Base-by-base conservation (phyloP, 2,329 filamentous ascomycete genomes). In the Byssothecium circinans region DNA sequence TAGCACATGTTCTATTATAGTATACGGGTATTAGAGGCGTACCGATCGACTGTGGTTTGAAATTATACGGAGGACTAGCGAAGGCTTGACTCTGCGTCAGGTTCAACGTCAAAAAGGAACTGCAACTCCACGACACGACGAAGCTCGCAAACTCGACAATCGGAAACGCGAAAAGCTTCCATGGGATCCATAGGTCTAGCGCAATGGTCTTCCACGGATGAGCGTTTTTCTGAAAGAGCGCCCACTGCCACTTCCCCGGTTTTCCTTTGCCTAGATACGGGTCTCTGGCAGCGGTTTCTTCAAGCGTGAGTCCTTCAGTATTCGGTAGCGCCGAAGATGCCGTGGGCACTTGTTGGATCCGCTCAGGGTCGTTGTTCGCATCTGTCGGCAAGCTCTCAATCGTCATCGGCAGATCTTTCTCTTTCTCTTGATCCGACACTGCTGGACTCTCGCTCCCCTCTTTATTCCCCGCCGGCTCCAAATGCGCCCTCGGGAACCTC, bases 61-160 rank as follows among this genome's bases (percentile, higher is more conserved):
- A 79, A 53, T 78, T 77, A 64, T 84, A 84, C 0, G 81, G 81
- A 1, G 80, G 79, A 0, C 73, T 74, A 2, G 77, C 75, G 48
- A 84, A 80, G 11, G 73, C 76, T 62, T 82, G 78, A 8, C 73
- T 75, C 50, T 70, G 79, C 0, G 81, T 84, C n/a, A 86, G 71
- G 65, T 86, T 86, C 58, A 85, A 59, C 2, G 78, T 79, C 38
- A 86, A 69, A 67, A 84, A 83, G 18, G 70, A 76, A 34, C 75
- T 79, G 45, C 80, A 81, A 8, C 74, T 75, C 80, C 81, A 86
- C 19, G 78, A 81, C 6, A 84, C 81, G 20, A 83, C 77, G 55
- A 86, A 85, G 14, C 80, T 76, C 1, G 83, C 75, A 47, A 83
- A 82, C 52, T 85, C 77, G 34, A 86, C 78, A 47, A 86, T 85